phyloP scores from a whole-genome alignment of 306 rosid species.

The Boehmeria nivea region DNA sequence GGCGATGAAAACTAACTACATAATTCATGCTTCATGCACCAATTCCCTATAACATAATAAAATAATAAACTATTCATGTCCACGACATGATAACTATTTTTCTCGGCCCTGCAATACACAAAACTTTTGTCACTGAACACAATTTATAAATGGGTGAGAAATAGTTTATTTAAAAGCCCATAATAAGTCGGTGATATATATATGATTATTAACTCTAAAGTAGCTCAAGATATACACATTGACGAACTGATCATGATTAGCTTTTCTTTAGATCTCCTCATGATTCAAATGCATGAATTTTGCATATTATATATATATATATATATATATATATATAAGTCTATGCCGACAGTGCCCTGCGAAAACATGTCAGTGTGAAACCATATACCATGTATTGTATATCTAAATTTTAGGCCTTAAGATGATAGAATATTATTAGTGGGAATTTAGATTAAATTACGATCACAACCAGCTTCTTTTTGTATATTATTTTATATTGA shows the following conservation, averaged over 20 bases:
- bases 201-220: conserved; percentile 8
- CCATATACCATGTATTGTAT: background rate
- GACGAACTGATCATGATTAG: conserved; percentile 8
- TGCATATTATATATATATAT: background rate
- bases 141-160: background rate
- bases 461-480: background rate
- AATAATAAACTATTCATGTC: too few relatives aligned
- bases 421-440: background rate
- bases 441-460: background rate
- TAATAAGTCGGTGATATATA: conserved; percentile 8
- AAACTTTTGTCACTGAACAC: too few relatives aligned
- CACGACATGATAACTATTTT: too few relatives aligned
- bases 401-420: background rate
- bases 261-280: conserved; percentile 11
- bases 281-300: conserved; percentile 10
- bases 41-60: background rate
- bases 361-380: conserved; percentile 1
- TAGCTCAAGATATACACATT: background rate
- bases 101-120: too few relatives aligned
- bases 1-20: background rate
- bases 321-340: background rate
- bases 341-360: conserved; percentile 7
- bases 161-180: conserved; percentile 8
- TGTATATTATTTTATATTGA: background rate
- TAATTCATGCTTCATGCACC: background rate